Base-by-base conservation (phyloP, 176 grass and related monocot species). In the Eragrostis curvula region DNA sequence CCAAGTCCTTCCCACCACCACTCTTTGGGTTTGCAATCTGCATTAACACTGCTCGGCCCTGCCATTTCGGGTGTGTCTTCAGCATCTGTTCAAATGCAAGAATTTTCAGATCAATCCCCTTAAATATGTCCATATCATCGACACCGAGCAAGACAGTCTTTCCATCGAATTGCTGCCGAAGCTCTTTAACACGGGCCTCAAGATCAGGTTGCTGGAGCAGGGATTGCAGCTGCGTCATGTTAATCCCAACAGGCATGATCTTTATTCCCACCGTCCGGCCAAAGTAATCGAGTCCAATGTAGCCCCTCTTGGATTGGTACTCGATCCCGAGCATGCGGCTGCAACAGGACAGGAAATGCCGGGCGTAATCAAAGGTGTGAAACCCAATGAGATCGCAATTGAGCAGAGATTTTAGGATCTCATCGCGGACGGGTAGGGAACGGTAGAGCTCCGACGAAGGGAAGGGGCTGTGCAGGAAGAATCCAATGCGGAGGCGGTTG, bases 391-490 rank as follows among this genome's bases (percentile, higher is more conserved):
- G 87, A 71, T 89, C 87, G 78, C 87, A 89, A 71, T 89, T 89
- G 36, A 89, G 87, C 39, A 89, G 66, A 6, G 87, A 89, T 30
- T 85, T 89, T 3, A 89, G 65, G 78, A 89, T 89, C 83, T 89
- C 87, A 13, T 89, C 87, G 12, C 87, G 83, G 40, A 89, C 83
- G 46, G 87, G 87, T 41, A 89, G 87, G 10, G 83, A 81, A 23
- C 87, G 87, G 83, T 89, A 89, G 46, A 89, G 71, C 47, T 89
- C 87, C 0, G 87, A 89, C 3, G 87, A 89, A 41, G 83, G 87
- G 87, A 89, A 89, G 0, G 87, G 87, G 71, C 87, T 89, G 83
- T 89, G 87, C 39, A 89, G 87, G 71, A 89, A 89, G 83, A 89
- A 89, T 0, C 87, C 87, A 47, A 89, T 89, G 71, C 87, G 87